A percentile compares a stretch with the other conserved stretches of the same genome.
Conservation (phyloP, 805 yeast species). For the Torulaspora microellipsoides region DNA sequence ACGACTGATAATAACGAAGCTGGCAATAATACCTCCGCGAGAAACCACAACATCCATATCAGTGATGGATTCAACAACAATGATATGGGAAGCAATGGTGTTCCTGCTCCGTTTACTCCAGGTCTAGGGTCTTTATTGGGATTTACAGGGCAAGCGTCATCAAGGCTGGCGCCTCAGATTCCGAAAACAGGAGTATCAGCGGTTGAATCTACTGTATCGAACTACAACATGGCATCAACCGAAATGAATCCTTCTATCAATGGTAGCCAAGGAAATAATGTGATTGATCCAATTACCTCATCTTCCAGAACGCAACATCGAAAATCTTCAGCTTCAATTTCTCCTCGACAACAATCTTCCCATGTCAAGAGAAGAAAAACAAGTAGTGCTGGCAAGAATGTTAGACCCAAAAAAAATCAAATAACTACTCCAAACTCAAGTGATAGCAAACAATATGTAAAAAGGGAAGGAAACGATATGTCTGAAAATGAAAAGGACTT, state of each 20-base stretch:
- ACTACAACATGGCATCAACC: not conserved
- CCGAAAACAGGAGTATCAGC: not conserved
- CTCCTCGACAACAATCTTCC: constrained; percentile 4
- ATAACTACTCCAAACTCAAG: constrained; percentile 5
- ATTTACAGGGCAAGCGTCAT: constrained; percentile 2
- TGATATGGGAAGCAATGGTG: not conserved
- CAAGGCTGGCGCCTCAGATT: not conserved
- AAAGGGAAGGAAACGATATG: constrained; percentile 2
- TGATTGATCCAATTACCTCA: constrained; percentile 2
- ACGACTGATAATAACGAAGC: constrained; percentile 3
- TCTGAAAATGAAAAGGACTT: constrained; percentile 38
- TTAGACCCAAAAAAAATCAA: constrained; percentile 12
- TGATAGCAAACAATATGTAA: not conserved
- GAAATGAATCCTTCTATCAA: not conserved
- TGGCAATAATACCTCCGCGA: not conserved
- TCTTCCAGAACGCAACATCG: constrained; percentile 3
- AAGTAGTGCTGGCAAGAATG: constrained; percentile 7
- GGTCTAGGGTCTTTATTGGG: constrained; percentile 11
- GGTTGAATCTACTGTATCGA: not conserved
- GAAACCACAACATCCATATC: not conserved
- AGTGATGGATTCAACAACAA: not conserved
- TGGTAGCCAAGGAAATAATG: not conserved
- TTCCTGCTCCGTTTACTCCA: constrained; percentile 10
- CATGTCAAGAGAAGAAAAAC: constrained; percentile 8
- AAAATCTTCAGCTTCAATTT: constrained; percentile 2